Conservation (phyloP, 331 rosid species). For the Acacia concinna region DNA sequence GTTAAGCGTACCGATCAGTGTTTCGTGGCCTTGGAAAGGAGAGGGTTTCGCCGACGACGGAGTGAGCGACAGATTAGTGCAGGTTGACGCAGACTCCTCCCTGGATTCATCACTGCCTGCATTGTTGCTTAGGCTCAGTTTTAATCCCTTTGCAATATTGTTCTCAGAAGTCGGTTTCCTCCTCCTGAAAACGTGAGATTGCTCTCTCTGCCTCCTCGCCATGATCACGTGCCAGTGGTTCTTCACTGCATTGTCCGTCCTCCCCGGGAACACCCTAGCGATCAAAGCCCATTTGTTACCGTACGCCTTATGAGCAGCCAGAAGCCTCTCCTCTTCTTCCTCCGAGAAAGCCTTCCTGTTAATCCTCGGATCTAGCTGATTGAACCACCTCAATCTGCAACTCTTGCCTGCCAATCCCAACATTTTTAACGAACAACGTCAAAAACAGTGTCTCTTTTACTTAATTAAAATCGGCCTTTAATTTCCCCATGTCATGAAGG, state of each 20-base stretch:
- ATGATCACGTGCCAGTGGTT: conserved; percentile 75
- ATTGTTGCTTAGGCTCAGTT: conserved; percentile 34
- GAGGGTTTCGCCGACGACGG: conserved; percentile 32
- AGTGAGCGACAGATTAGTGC: conserved; percentile 46
- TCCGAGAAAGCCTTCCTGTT: conserved; percentile 50
- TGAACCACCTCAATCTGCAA: conserved; percentile 80
- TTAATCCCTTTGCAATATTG: conserved; percentile 16
- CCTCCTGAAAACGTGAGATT: conserved; percentile 40
- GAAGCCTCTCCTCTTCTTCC: conserved; percentile 63
- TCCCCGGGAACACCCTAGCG: conserved; percentile 62
- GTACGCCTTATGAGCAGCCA: conserved; percentile 50
- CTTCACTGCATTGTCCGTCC: conserved; percentile 72
- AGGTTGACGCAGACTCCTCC: conserved; percentile 55
- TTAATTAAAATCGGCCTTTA: too few species aligned
- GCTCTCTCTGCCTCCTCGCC: conserved; percentile 57
- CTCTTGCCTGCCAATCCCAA: conserved; percentile 51
- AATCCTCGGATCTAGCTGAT: conserved; percentile 72
- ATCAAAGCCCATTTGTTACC: conserved; percentile 83
- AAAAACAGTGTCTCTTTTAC: neutral
- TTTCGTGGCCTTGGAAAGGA: conserved; percentile 22
- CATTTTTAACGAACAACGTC: neutral
- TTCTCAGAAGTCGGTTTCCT: conserved; percentile 34
- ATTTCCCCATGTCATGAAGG: neutral
- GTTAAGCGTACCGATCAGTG: conserved; percentile 41
- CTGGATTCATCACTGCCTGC: conserved; percentile 45